Evolutionary conservation across 208 protist genomes (phyloP).

Genomic region (Wallacemonas sp.): DNA sequence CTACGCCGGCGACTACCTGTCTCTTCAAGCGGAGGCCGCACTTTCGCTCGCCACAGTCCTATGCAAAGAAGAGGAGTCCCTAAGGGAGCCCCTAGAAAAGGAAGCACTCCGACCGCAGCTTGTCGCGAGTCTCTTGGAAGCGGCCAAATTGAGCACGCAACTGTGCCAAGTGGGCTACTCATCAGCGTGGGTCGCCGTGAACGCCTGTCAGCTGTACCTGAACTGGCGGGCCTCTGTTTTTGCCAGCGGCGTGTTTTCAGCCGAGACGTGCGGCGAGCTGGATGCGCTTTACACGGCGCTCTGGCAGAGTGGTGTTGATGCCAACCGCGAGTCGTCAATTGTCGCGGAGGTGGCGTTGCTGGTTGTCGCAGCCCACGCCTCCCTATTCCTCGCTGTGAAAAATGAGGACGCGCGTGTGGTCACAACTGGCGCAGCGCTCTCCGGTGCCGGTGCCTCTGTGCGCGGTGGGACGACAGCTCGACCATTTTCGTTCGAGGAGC

Average conservation of each 20-base stretch:
- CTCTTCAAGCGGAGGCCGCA: conserved; percentile 20
- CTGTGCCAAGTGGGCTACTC: conserved; percentile 32
- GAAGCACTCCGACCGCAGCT: background rate
- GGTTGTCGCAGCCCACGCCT: background rate
- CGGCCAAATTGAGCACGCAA: conserved; percentile 27
- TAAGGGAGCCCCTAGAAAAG: background rate
- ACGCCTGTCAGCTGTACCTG: conserved; percentile 61
- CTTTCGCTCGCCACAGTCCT: conserved; percentile 21
- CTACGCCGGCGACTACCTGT: conserved; percentile 10
- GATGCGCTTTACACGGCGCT: conserved; percentile 31
- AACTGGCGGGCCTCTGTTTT: conserved; percentile 36
- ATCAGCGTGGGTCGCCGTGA: conserved; percentile 56
- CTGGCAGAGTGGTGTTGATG: conserved; percentile 22
- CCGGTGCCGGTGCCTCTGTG: too few relatives aligned
- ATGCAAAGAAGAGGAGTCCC: conserved; percentile 21
- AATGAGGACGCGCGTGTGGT: background rate
- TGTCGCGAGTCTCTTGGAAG: conserved; percentile 5
- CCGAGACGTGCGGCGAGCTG: conserved; percentile 11
- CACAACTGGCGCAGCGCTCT: background rate
- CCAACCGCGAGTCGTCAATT: conserved; percentile 25
- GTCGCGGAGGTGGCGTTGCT: conserved; percentile 1
- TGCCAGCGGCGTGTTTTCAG: conserved; percentile 42
- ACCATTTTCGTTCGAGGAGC: conserved; percentile 24
- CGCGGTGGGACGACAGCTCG: too few relatives aligned
- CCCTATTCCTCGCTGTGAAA: background rate